Base-by-base conservation (phyloP, 2,329 filamentous ascomycete species). In the Aureobasidium sp. region DNA sequence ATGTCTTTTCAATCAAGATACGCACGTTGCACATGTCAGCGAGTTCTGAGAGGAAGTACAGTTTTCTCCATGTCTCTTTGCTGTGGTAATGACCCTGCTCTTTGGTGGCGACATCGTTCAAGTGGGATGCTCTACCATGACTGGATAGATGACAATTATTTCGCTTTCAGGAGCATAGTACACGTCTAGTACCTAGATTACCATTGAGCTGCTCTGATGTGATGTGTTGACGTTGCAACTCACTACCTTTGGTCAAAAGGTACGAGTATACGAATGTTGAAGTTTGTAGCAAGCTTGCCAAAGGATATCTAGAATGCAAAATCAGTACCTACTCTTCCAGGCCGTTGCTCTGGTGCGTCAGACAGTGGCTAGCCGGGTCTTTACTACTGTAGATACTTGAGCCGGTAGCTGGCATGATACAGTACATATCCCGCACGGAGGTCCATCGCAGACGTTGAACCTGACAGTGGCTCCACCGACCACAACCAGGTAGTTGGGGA, bases 401-500 rank as follows among this genome's bases (percentile, higher is more conserved):
- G 14, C 36, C 14, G 15, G 41, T 4, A 44, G 20, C 8, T 22
- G 17, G 20, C 41, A 22, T 9, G 41, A 14, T n/a, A 44, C 11
- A n/a, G 20, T 15, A 49, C 20, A 29, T 4, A 17, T 29, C 48
- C 37, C 17, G 48, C 48, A 52, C 31, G 20, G 4, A 17, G n/a
- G n/a, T 15, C 29, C 12, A 5, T 52, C 34, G 15, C 29, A 37
- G 48, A 52, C 48, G n/a, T 52, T 52, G 48, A 49, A 37, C 31
- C 11, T 37, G 29, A 17, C 36, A 41, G 14, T 5, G 15, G 37
- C 8, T 44, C 41, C 29, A 55, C 37, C 34, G 37, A 36, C n/a
- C 20, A 31, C 51, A 55, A 56, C 53, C 53, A 56, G 53, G 53
- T 56, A 17, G 15, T 22, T 36, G 53, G 53, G 17, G 27, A 34